Conservation (phyloP, 2,329 filamentous ascomycete genomes). For the Ceratocystis huliohia region DNA sequence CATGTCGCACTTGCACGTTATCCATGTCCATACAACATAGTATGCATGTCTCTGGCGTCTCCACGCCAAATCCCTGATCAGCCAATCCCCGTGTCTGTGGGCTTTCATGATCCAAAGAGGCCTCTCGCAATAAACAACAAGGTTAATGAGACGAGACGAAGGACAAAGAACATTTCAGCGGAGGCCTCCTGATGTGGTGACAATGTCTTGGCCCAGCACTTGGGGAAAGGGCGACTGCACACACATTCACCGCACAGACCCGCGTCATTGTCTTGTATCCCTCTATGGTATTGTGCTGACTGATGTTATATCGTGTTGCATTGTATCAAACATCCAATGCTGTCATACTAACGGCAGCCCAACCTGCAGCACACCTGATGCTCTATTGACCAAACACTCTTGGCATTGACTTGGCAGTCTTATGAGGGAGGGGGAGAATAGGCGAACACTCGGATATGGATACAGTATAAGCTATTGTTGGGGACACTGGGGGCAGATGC, state of each 20-base stretch:
- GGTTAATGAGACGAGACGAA: background rate
- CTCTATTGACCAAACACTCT: background rate
- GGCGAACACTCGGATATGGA: no score
- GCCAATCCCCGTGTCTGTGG: background rate
- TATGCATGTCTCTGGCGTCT: background rate
- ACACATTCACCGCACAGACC: background rate
- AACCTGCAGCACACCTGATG: no score
- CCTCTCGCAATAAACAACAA: background rate
- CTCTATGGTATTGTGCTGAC: background rate
- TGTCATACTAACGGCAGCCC: background rate
- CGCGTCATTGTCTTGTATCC: background rate
- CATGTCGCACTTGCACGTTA: background rate
- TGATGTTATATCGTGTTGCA: background rate
- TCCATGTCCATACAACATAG: background rate
- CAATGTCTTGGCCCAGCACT: conserved; percentile 16
- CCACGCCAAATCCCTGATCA: background rate
- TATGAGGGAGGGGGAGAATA: background rate
- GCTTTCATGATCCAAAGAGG: conserved; percentile 1
- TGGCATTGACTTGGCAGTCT: background rate
- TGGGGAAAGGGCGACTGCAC: background rate
- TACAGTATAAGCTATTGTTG: background rate
- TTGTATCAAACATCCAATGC: background rate
- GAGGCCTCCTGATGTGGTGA: conserved; percentile 25
- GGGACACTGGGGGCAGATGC: background rate
- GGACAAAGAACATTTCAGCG: conserved; percentile 16